Conservation (phyloP, 2,329 filamentous ascomycete genomes). For the Aspergillus sp. region DNA sequence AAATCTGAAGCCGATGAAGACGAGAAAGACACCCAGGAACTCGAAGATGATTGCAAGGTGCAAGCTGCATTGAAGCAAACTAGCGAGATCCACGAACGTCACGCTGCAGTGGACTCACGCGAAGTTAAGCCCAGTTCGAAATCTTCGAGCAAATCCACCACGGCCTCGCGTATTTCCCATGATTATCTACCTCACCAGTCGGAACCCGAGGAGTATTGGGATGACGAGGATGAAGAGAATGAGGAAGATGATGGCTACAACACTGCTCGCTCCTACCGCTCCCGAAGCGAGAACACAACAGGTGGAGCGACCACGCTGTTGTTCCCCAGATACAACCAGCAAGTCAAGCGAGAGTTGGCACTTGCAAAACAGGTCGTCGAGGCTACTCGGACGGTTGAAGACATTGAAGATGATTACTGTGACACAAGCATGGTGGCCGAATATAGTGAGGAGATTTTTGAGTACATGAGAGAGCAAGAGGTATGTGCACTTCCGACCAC, state of each 20-base stretch:
- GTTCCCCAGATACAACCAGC: conserved; percentile 69
- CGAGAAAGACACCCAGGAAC: conserved; percentile 25
- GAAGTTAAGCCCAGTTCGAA: conserved; percentile 11
- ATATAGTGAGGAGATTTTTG: conserved; percentile 93
- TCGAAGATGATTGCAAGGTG: conserved; percentile 28
- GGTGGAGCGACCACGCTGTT: conserved; percentile 65
- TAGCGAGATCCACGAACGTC: conserved; percentile 4
- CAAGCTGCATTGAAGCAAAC: conserved; percentile 17
- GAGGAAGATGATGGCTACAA: conserved; percentile 69
- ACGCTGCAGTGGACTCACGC: conserved; percentile 3
- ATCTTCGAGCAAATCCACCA: conserved; percentile 20
- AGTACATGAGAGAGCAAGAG: conserved; percentile 87
- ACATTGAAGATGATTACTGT: conserved; percentile 84
- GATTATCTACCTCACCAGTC: conserved; percentile 33
- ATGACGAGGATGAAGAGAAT: conserved; percentile 74
- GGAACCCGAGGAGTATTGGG: conserved; percentile 72
- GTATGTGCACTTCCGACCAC: conserved; percentile 48
- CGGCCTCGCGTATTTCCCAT: conserved; percentile 17
- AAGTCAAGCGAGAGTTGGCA: conserved; percentile 71
- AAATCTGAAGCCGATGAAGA: conserved; percentile 30
- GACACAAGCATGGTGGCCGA: conserved; percentile 98
- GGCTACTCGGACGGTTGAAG: conserved; percentile 64
- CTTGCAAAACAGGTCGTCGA: conserved; percentile 67
- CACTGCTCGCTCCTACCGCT: conserved; percentile 75
- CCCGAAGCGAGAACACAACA: conserved; percentile 72